These are phyloP conservation scores for Thielaviopsis punctulata DNA, from an alignment of 2,329 filamentous ascomycete genomes.

Conservation along the genomic window DNA sequence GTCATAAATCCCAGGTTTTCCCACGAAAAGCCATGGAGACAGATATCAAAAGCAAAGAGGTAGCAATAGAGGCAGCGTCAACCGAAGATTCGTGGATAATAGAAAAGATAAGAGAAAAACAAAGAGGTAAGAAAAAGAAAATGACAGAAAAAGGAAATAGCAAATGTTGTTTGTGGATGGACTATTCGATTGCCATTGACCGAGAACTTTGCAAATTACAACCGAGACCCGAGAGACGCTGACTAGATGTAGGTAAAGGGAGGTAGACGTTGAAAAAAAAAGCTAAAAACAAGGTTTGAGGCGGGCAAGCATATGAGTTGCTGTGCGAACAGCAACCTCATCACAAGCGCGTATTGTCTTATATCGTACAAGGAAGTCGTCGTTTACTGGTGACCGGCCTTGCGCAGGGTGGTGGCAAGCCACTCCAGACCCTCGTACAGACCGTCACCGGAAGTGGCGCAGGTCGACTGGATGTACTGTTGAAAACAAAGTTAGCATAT, in stretches of 20 bases:
- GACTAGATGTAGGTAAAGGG: constrained; percentile 12
- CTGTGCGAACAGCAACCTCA: constrained; percentile 10
- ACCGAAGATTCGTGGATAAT: background rate
- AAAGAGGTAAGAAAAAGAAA: constrained; percentile 12
- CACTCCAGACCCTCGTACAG: constrained; percentile 98
- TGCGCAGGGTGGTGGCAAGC: constrained; percentile 61
- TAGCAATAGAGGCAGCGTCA: background rate
- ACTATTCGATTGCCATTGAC: constrained; percentile 39
- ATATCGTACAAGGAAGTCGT: constrained; percentile 15
- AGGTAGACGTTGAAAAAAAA: constrained; percentile 12
- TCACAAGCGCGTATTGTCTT: constrained; percentile 12
- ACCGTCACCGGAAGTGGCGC: constrained; percentile 86
- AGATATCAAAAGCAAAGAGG: background rate
- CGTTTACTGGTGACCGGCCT: constrained; percentile 51
- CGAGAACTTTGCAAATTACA: constrained; percentile 40
- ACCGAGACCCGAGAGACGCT: constrained; percentile 29
- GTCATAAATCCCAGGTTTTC: no score
- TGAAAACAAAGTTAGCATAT: constrained; percentile 42
- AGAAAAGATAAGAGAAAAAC: constrained; percentile 13
- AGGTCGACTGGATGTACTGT: constrained; percentile 97
- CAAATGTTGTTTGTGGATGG: constrained; percentile 24
- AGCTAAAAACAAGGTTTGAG: constrained; percentile 8
- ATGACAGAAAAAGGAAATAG: constrained; percentile 14
- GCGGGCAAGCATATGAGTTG: constrained; percentile 7
- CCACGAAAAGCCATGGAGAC: no score